Evolutionary conservation across 176 grass and related monocot species (phyloP), one percentile per base, ranked within the genome.

Genomic region (Lolium perenne): DNA sequence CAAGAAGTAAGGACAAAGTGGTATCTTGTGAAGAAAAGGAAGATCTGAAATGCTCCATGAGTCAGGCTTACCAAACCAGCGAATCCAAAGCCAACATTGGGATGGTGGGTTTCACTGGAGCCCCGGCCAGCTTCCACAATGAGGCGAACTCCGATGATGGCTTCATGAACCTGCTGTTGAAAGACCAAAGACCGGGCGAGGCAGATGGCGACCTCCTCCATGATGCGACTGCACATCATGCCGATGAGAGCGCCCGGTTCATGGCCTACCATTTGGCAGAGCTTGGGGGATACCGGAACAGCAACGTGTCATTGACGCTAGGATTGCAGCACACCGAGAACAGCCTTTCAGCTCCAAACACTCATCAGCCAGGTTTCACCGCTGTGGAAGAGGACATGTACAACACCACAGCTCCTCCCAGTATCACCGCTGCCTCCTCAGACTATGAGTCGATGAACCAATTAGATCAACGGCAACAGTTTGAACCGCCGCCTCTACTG

Each of bases 131-230:
- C 73, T 99, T 96, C 66, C 89, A 86, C 46, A 90, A 78, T 11
- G 94, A 89, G 68, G 88, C 41, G 4, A 84, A 68, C 79, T 67
- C 90, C 0, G 90, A 95, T 25, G 97, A 94, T 38, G 82, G 94
- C 77, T 97, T 94, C 89, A 99, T 97, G 97, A 97, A 92, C 79
- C 88, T 99, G 10, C 91, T 97, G 87, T 50, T 94, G 68, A 99
- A 90, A 85, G 97, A 87, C 60, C 92, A 96, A 75, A 86, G 87
- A 54, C 38, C 75, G 0, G 87, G 56, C 6, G 94, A 91, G 48
- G 58, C 77, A 4, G 94, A 91, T 47, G 56, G 85, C 32, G 18
- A 73, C 70, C 18, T 95, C 74, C 82, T 95, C 70, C 94, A 93
- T 29, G 90, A 92, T 11, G 83, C 88, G 8, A 48, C 84, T 9